Evolutionary conservation across 108 stramenopile species (phyloP).

Genomic region (Schizochytrium sp.): DNA sequence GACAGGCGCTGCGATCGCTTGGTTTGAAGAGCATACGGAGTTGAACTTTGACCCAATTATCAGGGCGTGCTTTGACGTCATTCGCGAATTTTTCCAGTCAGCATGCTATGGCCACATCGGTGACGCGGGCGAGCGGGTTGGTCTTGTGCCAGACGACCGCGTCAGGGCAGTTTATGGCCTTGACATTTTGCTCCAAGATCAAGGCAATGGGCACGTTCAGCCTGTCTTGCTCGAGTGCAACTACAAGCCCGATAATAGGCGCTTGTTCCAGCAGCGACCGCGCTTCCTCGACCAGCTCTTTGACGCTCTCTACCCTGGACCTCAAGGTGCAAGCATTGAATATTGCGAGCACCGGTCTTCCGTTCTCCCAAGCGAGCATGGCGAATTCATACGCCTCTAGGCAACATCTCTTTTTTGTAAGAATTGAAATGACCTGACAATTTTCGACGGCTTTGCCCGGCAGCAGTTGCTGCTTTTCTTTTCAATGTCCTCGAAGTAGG

Average conservation of each 20-base stretch:
- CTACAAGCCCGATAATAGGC: background rate
- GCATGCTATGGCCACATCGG: background rate
- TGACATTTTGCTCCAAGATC: background rate
- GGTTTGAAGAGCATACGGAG: background rate
- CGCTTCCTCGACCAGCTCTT: background rate
- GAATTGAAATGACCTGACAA: no score
- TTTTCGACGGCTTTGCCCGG: no score
- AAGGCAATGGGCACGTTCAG: background rate
- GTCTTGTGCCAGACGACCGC: background rate
- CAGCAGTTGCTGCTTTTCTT: no score
- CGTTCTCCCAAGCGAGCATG: no score
- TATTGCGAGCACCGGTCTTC: no score
- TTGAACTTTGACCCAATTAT: background rate
- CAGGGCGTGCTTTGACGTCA: background rate
- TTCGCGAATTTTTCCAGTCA: background rate
- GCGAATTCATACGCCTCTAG: no score
- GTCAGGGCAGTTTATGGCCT: background rate
- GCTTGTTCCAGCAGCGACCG: background rate
- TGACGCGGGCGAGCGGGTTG: background rate
- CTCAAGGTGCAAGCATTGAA: no score
- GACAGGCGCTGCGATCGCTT: background rate
- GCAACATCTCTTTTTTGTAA: no score
- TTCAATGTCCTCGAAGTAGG: no score
- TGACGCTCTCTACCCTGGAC: background rate
- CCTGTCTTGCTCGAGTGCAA: background rate